Evolutionary conservation across 176 grass and related monocot genomes (phyloP).

Genomic region (bread wheat (Triticum aestivum)): IWGSC_CS_RefSeq_v2.1 NC_057798.1:175601199-175601698

Average conservation of each 20-base stretch:
- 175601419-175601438: slow-evolving; percentile 69
- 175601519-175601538: slow-evolving; percentile 37
- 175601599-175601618: slow-evolving; percentile 88
- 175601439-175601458: slow-evolving; percentile 57
- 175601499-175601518: slow-evolving; percentile 47
- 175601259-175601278: neutral
- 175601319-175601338: slow-evolving; percentile 30
- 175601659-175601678: slow-evolving; percentile 29
- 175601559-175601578: slow-evolving; percentile 65
- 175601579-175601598: slow-evolving; percentile 91
- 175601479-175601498: slow-evolving; percentile 56
- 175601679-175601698: slow-evolving; percentile 32
- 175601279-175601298: neutral
- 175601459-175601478: slow-evolving; percentile 53
- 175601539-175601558: slow-evolving; percentile 65
- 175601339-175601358: slow-evolving; percentile 69
- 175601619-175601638: slow-evolving; percentile 83
- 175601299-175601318: slow-evolving; percentile 25
- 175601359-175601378: slow-evolving; percentile 80
- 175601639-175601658: slow-evolving; percentile 61
- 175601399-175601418: slow-evolving; percentile 85
- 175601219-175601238: neutral
- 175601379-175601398: slow-evolving; percentile 77
- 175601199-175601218: neutral
- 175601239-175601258: neutral